A percentile compares a stretch with the other conserved stretches of the same genome.
Evolutionary conservation across 2,329 filamentous ascomycete genomes (phyloP).

Genomic region (Aspergillus proliferans): DNA sequence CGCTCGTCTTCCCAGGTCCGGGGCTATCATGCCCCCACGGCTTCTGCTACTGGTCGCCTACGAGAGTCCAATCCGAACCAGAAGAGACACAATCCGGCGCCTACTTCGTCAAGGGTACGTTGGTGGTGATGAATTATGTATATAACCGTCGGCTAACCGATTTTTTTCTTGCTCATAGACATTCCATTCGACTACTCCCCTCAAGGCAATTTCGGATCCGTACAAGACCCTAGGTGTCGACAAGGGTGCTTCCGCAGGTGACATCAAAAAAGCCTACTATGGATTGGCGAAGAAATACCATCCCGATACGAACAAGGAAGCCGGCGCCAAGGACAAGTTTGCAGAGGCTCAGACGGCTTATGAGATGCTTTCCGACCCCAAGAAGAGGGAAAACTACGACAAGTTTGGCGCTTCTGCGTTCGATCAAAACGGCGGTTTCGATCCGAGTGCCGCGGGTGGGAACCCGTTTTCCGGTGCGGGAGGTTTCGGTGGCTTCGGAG

Average conservation of each 20-base stretch:
- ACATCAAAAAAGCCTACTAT: conserved; percentile 99
- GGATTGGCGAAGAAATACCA: conserved; percentile 96
- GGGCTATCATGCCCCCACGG: conserved; percentile 27
- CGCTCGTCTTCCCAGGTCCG: conserved; percentile 30
- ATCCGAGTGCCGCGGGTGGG: conserved; percentile 57
- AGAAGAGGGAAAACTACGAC: conserved; percentile 90
- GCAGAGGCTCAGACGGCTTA: conserved; percentile 89
- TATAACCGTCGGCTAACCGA: not conserved
- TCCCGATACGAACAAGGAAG: conserved; percentile 95
- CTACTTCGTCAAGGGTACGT: conserved; percentile 28
- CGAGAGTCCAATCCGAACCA: conserved; percentile 19
- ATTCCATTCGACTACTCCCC: conserved; percentile 45
- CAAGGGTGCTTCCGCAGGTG: conserved; percentile 71
- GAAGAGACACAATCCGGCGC: conserved; percentile 14
- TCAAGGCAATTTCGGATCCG: conserved; percentile 71
- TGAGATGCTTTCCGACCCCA: conserved; percentile 83
- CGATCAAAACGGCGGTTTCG: conserved; percentile 64
- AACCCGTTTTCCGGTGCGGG: conserved; percentile 54
- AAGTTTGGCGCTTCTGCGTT: conserved; percentile 79
- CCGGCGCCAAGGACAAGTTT: conserved; percentile 90
- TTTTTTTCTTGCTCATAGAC: conserved; percentile 17
- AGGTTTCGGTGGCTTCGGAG: conserved; percentile 55
- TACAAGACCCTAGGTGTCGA: conserved; percentile 80
- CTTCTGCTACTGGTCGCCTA: conserved; percentile 20
- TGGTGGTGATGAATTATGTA: conserved; percentile 1